Conservation (phyloP, 192 early-diverging fungal species). For the Entomortierella parvispora region DNA sequence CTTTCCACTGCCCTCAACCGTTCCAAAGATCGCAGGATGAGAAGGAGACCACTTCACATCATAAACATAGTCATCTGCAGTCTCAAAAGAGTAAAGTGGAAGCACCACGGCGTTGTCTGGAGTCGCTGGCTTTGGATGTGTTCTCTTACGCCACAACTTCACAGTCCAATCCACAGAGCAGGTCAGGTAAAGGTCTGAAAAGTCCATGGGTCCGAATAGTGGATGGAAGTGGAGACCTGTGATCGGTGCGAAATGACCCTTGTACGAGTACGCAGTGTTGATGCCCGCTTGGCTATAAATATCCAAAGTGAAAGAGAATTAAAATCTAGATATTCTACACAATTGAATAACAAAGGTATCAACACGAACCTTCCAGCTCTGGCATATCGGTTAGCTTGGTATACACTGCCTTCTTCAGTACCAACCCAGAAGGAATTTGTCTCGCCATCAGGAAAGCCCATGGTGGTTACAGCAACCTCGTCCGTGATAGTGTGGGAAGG, state of each 20-base stretch:
- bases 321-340: neutral
- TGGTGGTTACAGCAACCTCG: slow-evolving; percentile 91
- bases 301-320: neutral
- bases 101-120: slow-evolving; percentile 63
- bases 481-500: slow-evolving; percentile 84
- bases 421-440: slow-evolving; percentile 94
- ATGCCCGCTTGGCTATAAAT: slow-evolving; percentile 91
- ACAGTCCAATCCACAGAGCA: slow-evolving; percentile 97
- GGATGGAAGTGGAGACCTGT: slow-evolving; percentile 96
- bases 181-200: slow-evolving; percentile 93
- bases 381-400: slow-evolving; percentile 96
- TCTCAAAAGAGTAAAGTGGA: slow-evolving; percentile 88
- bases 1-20: slow-evolving; percentile 89
- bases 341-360: neutral
- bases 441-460: slow-evolving; percentile 94
- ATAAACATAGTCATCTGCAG: slow-evolving; percentile 95
- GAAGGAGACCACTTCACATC: slow-evolving; percentile 97
- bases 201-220: slow-evolving; percentile 77
- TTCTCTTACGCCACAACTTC: slow-evolving; percentile 90
- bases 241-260: slow-evolving; percentile 88
- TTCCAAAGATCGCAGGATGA: slow-evolving; percentile 95
- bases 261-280: slow-evolving; percentile 85
- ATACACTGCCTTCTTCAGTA: slow-evolving; percentile 93
- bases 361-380: slow-evolving; percentile 84
- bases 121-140: slow-evolving; percentile 61